Base-by-base conservation (phyloP, 164 flowering plant genomes). In the Kalanchoe fedtschenkoi region DNA sequence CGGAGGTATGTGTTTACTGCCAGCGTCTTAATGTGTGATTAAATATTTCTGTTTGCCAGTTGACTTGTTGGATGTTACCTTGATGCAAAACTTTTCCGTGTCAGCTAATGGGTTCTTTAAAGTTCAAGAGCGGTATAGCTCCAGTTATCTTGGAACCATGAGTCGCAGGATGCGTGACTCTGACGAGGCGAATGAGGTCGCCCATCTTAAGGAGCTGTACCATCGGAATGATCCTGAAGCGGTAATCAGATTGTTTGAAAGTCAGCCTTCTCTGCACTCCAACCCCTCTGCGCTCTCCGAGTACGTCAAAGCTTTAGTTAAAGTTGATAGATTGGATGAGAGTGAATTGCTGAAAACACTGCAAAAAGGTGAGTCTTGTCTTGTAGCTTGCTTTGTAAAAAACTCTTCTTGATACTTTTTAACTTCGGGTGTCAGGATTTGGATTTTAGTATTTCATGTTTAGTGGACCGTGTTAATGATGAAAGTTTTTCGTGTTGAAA, bases 231-330 rank as follows among this genome's bases (percentile, higher is more conserved):
- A 91, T 72, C 91, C 91, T 42, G 99, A 95, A 69, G 83, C 81
- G 44, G 93, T 91, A 34, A 91, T 95, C 65, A 81, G 85, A 76
- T 38, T 79, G 32, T 95, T 95, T 83, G 99, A 95, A 78, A 82
- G 77, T 65, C 85, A 83, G 64, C 88, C 95, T 61, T 80, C 95
- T 22, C 60, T 95, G 32, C 96, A 95, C 65, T 68, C 79, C 26
- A 91, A 82, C 62, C 83, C 89, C 34, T 71, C 95, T 30, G 99
- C 99, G 33, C 77, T 95, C 54, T 76, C 96, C 28, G 97, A 87
- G 72, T 95, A 95, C 77, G 91, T 91, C 15, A 91, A 82, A 75
- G 96, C 99, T 56, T 73, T 95, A 51, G 96, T 91, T 46, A 86
- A 74, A 70, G 91, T 89, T 77, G 90, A 85, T 68, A 77, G 89